Evolutionary conservation across 257 asterid genomes (phyloP).

Genomic region (Handroanthus guayacan): DNA sequence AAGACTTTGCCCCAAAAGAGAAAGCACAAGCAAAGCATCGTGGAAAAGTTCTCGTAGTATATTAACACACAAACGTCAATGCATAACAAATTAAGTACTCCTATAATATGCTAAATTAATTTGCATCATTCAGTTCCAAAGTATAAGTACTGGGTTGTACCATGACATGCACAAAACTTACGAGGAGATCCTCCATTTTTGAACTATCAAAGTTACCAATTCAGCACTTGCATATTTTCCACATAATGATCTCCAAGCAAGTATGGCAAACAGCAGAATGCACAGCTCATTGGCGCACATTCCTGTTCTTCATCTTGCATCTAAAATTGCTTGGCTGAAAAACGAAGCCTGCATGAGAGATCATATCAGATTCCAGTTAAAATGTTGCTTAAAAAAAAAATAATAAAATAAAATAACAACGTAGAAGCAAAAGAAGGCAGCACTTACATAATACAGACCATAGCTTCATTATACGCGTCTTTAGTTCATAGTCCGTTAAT

Average conservation of each 20-base stretch:
- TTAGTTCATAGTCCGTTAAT: conserved; percentile 25
- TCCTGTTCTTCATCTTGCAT: background rate
- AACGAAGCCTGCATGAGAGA: background rate
- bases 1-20: background rate
- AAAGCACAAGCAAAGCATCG: background rate
- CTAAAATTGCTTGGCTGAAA: background rate
- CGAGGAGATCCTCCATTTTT: background rate
- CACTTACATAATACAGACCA: conserved; percentile 14
- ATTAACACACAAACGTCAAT: background rate
- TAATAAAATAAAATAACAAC: background rate
- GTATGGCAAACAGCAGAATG: background rate
- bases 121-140: background rate
- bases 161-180: background rate
- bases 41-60: background rate
- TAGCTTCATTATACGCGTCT: background rate
- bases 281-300: background rate
- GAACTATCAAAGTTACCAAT: background rate
- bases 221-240: background rate
- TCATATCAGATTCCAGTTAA: background rate
- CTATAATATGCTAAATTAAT: background rate
- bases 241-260: background rate
- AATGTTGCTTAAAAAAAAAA: background rate
- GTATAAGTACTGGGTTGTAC: background rate
- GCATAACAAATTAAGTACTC: background rate
- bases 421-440: background rate